phyloP scores from a whole-genome alignment of 2,329 filamentous ascomycete genomes.

The Pyricularia pennisetigena region DNA sequence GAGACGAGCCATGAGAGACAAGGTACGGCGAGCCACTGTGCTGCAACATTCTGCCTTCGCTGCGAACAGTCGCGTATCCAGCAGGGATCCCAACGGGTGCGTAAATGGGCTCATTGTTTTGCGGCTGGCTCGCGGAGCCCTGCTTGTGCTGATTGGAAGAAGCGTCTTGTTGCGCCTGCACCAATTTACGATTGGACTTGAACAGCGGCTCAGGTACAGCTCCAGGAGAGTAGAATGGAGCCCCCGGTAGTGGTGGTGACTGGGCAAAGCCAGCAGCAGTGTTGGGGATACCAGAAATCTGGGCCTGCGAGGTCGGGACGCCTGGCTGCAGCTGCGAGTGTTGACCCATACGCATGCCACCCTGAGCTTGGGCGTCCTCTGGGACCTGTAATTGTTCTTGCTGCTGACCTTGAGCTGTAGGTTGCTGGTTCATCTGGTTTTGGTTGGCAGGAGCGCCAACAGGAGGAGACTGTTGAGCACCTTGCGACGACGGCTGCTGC shows the following conservation, averaged over 20 bases:
- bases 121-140: neutral
- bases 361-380: neutral
- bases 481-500: conserved; percentile 4
- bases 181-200: neutral
- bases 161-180: neutral
- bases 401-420: conserved; percentile 6
- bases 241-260: neutral
- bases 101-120: conserved; percentile 21
- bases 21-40: conserved; percentile 8
- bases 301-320: neutral
- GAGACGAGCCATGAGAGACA: neutral
- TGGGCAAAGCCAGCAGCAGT: neutral
- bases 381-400: neutral
- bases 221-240: conserved; percentile 3
- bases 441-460: neutral
- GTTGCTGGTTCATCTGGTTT: neutral
- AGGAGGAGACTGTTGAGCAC: neutral
- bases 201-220: conserved; percentile 5
- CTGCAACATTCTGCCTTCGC: conserved; percentile 20
- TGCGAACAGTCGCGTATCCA: conserved; percentile 25
- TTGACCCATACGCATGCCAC: conserved; percentile 1
- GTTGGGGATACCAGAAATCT: neutral
- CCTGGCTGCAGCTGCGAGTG: neutral
- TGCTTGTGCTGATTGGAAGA: neutral
- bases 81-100: conserved; percentile 26